A percentile compares a stretch with the other conserved stretches of the same genome.
Evolutionary conservation across 805 yeast genomes (phyloP).

Genomic region (Candida michaelii): DNA sequence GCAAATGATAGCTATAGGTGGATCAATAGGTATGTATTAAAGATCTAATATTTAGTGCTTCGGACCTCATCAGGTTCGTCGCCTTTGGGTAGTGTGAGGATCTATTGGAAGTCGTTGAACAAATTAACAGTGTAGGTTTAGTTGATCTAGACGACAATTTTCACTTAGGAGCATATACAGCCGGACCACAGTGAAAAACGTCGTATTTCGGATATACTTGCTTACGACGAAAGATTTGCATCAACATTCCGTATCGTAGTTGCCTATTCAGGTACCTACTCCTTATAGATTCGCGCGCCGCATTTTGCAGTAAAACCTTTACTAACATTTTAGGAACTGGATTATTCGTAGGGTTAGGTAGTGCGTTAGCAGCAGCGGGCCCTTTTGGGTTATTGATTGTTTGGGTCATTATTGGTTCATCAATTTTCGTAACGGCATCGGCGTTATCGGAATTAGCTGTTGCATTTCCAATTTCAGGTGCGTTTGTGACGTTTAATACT

Average conservation of each 20-base stretch:
- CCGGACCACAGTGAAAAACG: too few relatives aligned
- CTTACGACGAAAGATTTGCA: conserved; percentile 5
- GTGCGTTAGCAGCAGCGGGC: conserved; percentile 58
- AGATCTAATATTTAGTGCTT: too few relatives aligned
- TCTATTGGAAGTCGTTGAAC: too few relatives aligned
- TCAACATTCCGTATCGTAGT: neutral
- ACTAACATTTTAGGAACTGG: conserved; percentile 32
- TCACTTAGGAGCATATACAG: too few relatives aligned
- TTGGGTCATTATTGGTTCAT: conserved; percentile 51
- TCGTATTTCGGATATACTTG: too few relatives aligned
- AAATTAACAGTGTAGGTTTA: too few relatives aligned
- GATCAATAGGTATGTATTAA: conserved; percentile 20
- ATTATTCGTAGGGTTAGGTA: conserved; percentile 62
- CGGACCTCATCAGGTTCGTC: too few relatives aligned
- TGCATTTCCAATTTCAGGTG: conserved; percentile 63
- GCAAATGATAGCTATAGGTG: conserved; percentile 25
- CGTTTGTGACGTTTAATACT: conserved; percentile 59
- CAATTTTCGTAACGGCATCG: conserved; percentile 57
- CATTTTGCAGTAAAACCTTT: conserved; percentile 1
- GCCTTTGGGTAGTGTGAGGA: too few relatives aligned
- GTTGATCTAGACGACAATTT: too few relatives aligned
- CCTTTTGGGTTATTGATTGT: conserved; percentile 62
- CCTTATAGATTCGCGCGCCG: neutral
- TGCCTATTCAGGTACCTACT: neutral
- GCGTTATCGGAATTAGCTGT: conserved; percentile 61